A percentile compares a stretch with the other conserved stretches of the same genome.
Conservation (phyloP, 345 rosid species). For the Reutealis trisperma region DNA sequence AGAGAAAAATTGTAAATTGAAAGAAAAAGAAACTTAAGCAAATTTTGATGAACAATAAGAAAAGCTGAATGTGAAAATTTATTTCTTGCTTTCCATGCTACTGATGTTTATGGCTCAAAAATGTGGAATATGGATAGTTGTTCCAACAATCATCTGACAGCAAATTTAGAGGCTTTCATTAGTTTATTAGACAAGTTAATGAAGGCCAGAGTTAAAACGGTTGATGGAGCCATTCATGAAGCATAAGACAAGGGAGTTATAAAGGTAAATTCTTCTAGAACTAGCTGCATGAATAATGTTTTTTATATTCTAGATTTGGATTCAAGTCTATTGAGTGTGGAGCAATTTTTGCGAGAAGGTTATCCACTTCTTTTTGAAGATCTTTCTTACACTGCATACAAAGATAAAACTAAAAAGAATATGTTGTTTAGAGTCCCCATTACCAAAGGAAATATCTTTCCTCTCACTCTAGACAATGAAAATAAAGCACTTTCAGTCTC, state of each 20-base stretch:
- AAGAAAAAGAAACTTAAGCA: no score
- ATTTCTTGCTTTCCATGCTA: background rate
- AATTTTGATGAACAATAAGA: background rate
- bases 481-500: no score
- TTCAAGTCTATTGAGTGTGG: no score
- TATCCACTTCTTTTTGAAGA: constrained; percentile 5
- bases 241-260: background rate
- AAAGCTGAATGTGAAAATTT: background rate
- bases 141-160: background rate
- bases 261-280: no score
- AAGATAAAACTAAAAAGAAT: no score
- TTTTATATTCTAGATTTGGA: background rate
- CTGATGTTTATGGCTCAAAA: background rate
- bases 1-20: no score
- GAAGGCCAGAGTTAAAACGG: background rate
- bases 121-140: background rate
- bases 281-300: background rate
- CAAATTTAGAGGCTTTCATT: background rate
- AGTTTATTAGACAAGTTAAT: background rate
- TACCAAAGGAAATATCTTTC: no score
- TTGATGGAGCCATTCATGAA: background rate
- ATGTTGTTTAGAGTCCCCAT: no score
- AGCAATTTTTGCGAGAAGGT: background rate
- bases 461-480: no score
- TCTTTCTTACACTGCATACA: no score